Percentiles rank a stretch among this genome's conserved stretches.
phyloP scores from a whole-genome alignment of 805 yeast genomes.

The Lipomyces kockii region DNA sequence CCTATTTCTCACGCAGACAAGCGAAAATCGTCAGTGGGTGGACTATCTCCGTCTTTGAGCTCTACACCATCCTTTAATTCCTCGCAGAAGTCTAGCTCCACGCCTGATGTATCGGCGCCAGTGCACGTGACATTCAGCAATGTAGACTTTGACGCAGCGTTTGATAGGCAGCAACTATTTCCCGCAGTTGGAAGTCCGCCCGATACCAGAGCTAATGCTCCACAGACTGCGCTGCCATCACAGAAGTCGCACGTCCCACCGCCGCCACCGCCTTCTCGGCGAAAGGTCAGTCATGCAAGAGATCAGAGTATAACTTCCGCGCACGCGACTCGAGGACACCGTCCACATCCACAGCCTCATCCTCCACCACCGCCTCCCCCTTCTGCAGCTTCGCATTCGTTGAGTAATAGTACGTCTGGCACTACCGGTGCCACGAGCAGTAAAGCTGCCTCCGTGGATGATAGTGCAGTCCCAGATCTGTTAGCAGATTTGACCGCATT shows the following conservation, averaged over 20 bases:
- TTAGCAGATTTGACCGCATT: slow-evolving; percentile 35
- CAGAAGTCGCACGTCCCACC: slow-evolving; percentile 19
- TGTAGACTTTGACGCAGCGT: background rate
- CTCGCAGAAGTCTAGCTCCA: background rate
- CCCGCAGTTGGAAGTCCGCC: slow-evolving; percentile 4
- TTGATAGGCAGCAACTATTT: background rate
- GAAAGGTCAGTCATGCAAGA: slow-evolving; percentile 16
- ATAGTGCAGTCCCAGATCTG: slow-evolving; percentile 26
- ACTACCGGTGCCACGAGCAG: slow-evolving; percentile 1
- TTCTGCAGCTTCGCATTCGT: background rate
- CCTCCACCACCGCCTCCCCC: slow-evolving; percentile 20
- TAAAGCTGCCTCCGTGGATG: slow-evolving; percentile 10
- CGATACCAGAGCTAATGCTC: background rate
- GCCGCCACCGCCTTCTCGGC: slow-evolving; percentile 30
- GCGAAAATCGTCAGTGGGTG: background rate
- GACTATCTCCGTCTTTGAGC: background rate
- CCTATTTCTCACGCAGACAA: background rate
- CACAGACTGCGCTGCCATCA: background rate
- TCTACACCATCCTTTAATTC: background rate
- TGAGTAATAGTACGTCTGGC: background rate
- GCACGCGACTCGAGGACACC: background rate
- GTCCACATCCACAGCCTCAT: slow-evolving; percentile 15
- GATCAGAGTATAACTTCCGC: background rate
- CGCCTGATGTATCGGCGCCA: background rate
- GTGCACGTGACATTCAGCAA: background rate